Percentiles rank a stretch among this genome's conserved stretches.
phyloP scores from a whole-genome alignment of 768 basidiomycete genomes.

The Pleurotus giganteus region DNA sequence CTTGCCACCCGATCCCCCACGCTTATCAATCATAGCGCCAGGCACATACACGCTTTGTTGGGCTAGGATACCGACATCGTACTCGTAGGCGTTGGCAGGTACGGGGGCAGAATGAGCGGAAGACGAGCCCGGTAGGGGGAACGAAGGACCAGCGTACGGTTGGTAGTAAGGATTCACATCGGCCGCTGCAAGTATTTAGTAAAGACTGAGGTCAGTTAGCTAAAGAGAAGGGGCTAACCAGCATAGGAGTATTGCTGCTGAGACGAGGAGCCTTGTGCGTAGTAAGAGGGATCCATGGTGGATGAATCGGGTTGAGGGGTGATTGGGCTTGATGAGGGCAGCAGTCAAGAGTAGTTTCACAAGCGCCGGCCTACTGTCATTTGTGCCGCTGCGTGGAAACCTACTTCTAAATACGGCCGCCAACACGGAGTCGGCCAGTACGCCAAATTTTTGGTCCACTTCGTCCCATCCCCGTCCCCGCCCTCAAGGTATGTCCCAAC shows the following conservation, averaged over 20 bases:
- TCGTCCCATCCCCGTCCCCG: conserved; percentile 9
- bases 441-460: conserved; percentile 3
- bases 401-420: neutral
- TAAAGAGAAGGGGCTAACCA: neutral
- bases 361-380: neutral
- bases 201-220: conserved; percentile 7
- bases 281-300: conserved; percentile 47
- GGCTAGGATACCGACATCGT: conserved; percentile 86
- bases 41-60: conserved; percentile 93
- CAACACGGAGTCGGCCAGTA: neutral
- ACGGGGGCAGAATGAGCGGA: conserved; percentile 74
- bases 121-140: conserved; percentile 61
- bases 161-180: conserved; percentile 84
- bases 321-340: neutral
- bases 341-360: neutral
- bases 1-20: conserved; percentile 82
- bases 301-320: conserved; percentile 2
- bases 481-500: conserved; percentile 14
- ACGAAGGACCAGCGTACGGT: conserved; percentile 75
- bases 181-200: conserved; percentile 2
- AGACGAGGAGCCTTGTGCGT: conserved; percentile 48
- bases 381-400: neutral
- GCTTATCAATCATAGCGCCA: conserved; percentile 86
- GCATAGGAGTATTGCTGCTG: conserved; percentile 45
- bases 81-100: conserved; percentile 89